Evolutionary conservation across 495 filamentous ascomycete genomes (phyloP).

Genomic region (Penicillium dipodomyicola): DNA sequence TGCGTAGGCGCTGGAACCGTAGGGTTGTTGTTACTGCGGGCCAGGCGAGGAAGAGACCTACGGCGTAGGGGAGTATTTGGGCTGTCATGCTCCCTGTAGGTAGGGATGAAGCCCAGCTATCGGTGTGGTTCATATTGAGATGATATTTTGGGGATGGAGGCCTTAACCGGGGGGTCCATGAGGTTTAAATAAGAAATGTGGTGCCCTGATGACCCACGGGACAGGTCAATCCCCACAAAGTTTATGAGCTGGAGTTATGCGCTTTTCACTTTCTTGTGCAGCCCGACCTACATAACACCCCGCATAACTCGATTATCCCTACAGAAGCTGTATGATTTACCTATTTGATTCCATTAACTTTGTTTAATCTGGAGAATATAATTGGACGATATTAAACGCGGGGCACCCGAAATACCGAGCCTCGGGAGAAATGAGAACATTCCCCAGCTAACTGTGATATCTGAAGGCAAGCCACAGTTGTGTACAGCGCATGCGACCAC

Average conservation of each 20-base stretch:
- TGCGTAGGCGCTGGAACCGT: slow-evolving; percentile 48
- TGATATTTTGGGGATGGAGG: neutral
- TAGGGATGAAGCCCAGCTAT: slow-evolving; percentile 4
- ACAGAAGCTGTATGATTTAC: neutral
- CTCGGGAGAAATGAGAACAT: neutral
- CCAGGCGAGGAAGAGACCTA: slow-evolving; percentile 28
- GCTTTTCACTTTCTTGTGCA: neutral
- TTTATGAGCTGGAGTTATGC: neutral
- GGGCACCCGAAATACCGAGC: neutral
- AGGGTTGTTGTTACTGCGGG: slow-evolving; percentile 37
- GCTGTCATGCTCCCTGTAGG: slow-evolving; percentile 10
- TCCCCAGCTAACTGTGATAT: no score
- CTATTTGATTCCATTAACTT: no score
- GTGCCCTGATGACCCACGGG: neutral
- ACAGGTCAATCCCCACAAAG: neutral
- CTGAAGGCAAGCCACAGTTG: no score
- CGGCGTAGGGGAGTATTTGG: slow-evolving; percentile 26
- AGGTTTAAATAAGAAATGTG: slow-evolving; percentile 1
- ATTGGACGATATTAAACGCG: neutral
- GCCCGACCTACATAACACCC: neutral
- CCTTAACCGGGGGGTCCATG: neutral
- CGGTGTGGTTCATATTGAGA: slow-evolving; percentile 16
- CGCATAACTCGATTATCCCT: no score
- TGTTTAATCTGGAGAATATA: neutral
- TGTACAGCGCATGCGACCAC: neutral